Conservation (phyloP, 306 rosid genomes). For the Carpinus fangiana region DNA sequence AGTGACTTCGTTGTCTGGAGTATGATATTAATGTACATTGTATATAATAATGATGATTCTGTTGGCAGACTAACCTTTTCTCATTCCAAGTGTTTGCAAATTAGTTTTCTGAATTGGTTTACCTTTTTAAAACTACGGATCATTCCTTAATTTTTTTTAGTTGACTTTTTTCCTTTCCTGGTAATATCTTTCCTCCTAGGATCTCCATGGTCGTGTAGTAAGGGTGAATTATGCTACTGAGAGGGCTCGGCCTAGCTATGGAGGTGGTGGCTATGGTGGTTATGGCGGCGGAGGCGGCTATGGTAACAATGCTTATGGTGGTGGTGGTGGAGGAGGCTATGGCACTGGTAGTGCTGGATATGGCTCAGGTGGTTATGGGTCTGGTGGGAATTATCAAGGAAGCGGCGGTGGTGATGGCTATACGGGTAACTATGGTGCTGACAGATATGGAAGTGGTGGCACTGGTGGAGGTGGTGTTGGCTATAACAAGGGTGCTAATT, state of each 20-base stretch:
- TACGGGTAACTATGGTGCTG: slow-evolving; percentile 23
- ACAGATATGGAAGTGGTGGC: slow-evolving; percentile 23
- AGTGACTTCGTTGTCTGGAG: background rate
- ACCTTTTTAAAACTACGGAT: slow-evolving; percentile 3
- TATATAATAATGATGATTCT: background rate
- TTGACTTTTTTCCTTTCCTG: background rate
- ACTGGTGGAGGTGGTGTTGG: slow-evolving; percentile 30
- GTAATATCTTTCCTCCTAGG: slow-evolving; percentile 43
- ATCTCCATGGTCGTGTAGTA: slow-evolving; percentile 79
- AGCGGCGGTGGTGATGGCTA: slow-evolving; percentile 28
- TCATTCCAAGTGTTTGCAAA: background rate
- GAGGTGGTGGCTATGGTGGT: slow-evolving; percentile 31
- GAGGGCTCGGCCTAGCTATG: slow-evolving; percentile 47
- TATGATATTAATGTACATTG: background rate
- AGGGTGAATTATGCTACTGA: slow-evolving; percentile 87
- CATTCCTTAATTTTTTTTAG: background rate
- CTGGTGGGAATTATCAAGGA: slow-evolving; percentile 35
- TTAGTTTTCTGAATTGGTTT: background rate
- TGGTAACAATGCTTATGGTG: too few relatives aligned
- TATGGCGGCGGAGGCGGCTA: slow-evolving; percentile 6
- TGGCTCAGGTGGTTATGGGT: slow-evolving; percentile 24
- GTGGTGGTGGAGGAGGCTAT: slow-evolving; percentile 6
- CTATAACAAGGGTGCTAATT: slow-evolving; percentile 25
- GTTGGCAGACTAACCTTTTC: background rate
- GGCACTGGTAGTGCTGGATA: slow-evolving; percentile 22